phyloP scores from a whole-genome alignment of 2,329 filamentous ascomycete species.

The Aspergillus sp. region DNA sequence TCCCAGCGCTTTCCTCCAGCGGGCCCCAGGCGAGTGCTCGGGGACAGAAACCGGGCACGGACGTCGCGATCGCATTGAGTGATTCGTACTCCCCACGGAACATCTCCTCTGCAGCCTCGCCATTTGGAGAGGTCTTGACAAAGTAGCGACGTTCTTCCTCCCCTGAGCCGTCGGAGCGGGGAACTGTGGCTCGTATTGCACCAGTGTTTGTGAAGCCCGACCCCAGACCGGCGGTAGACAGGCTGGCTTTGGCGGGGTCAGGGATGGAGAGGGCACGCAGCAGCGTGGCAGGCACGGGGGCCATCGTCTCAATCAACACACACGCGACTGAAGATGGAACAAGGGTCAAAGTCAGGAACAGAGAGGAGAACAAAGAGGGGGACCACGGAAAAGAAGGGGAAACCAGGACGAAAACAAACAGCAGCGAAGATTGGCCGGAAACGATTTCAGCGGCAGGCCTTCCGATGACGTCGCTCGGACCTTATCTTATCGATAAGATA shows the following conservation, averaged over 20 bases:
- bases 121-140: constrained; percentile 41
- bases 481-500: neutral
- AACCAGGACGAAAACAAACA: neutral
- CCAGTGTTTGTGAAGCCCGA: constrained; percentile 50
- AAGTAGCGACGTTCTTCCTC: constrained; percentile 41
- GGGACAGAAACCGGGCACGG: constrained; percentile 75
- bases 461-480: constrained; percentile 10
- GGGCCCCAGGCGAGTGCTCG: constrained; percentile 71
- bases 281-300: constrained; percentile 36
- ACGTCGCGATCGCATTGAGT: constrained; percentile 74
- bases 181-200: constrained; percentile 38
- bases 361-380: neutral
- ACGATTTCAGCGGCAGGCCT: neutral
- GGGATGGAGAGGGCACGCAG: constrained; percentile 42
- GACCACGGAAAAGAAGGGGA: neutral
- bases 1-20: constrained; percentile 50
- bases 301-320: constrained; percentile 26
- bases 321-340: neutral
- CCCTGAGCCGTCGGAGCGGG: constrained; percentile 19
- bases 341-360: neutral
- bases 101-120: constrained; percentile 40
- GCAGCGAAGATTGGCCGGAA: neutral
- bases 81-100: constrained; percentile 75
- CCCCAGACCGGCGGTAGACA: constrained; percentile 42
- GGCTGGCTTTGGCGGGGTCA: constrained; percentile 35